phyloP scores from a whole-genome alignment of 2,329 filamentous ascomycete species.

The Claviceps citrina region DNA sequence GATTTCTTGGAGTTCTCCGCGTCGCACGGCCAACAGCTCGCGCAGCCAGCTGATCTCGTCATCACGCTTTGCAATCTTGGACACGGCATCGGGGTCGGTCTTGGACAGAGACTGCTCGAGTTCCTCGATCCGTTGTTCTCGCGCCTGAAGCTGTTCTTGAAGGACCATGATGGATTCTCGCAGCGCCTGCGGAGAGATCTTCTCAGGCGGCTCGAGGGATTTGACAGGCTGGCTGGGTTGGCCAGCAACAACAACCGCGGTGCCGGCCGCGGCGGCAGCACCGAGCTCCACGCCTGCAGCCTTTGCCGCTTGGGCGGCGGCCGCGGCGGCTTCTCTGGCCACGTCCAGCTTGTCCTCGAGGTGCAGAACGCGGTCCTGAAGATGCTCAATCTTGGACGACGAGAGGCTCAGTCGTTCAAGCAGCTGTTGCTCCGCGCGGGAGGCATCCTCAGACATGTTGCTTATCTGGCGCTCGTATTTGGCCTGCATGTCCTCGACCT shows the following conservation, averaged over 20 bases:
- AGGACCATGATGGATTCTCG: constrained; percentile 92
- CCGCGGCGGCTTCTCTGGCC: constrained; percentile 70
- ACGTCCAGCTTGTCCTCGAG: constrained; percentile 86
- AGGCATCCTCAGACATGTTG: constrained; percentile 65
- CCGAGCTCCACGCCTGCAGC: constrained; percentile 30
- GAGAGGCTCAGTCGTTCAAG: constrained; percentile 69
- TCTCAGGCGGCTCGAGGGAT: constrained; percentile 50
- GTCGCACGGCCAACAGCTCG: constrained; percentile 77
- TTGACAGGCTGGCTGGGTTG: constrained; percentile 15
- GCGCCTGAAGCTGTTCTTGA: constrained; percentile 90
- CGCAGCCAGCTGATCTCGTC: constrained; percentile 92
- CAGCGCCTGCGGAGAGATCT: constrained; percentile 84
- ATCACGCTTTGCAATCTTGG: constrained; percentile 78
- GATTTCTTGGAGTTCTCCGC: constrained; percentile 85
- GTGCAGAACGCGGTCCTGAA: constrained; percentile 70
- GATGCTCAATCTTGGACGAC: constrained; percentile 68
- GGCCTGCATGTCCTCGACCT: constrained; percentile 58
- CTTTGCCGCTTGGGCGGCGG: constrained; percentile 63
- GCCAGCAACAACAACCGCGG: constrained; percentile 7
- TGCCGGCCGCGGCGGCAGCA: constrained; percentile 6
- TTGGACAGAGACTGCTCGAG: constrained; percentile 58
- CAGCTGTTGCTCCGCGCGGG: constrained; percentile 64
- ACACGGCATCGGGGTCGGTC: constrained; percentile 60
- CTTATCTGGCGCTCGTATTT: constrained; percentile 60
- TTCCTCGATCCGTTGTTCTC: constrained; percentile 76